Evolutionary conservation across 768 basidiomycete species (phyloP), one percentile per base, ranked within the genome.

Genomic region (Russula griseocarnosa): DNA sequence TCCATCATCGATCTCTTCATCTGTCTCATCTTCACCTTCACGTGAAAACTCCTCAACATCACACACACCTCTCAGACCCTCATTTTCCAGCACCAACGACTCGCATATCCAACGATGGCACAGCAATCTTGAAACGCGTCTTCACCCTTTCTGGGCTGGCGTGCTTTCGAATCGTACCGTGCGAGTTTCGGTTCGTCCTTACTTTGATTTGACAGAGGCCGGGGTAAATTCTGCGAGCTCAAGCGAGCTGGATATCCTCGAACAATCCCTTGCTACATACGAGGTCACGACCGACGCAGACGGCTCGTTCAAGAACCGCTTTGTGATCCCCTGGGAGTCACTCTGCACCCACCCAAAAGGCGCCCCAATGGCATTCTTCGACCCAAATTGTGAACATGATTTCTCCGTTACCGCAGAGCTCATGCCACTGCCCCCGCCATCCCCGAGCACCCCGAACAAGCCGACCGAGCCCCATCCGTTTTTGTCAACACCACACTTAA

Each of bases 131-230:
- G 89, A 93, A 71, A 73, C 80, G 6, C 85, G 94, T 0, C 75
- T 96, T 28, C 84, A 82, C 54, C 84, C 87, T 0, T 94, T 96
- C 74, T 94, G 91, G 91, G 82, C 87, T 3, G 84, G 86, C 5
- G 84, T 83, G 0, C 76, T 95, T 0, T 70, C 87, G 11, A 79
- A 83, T 28, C 82, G 92, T 20, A 80, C 75, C 3, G 76, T 94
- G 9, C 81, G 82, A 18, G 69, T 94, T 5, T 78, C 83, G 24
- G 70, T 94, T n/a, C 88, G 83, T 69, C 75, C 83, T 73, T 16
- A 76, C 73, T 71, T 71, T 38, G 71, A 76, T 44, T 10, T 26
- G 42, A 28, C 58, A 1, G 71, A 67, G 20, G 58, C 57, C 46
- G 55, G 47, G 16, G 32, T 8, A 7, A 69, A 72, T 77, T 16